A percentile compares a stretch with the other conserved stretches of the same genome.
Conservation (phyloP, 192 early-diverging fungal species). For the Phlyctochytrium planicorne region DNA sequence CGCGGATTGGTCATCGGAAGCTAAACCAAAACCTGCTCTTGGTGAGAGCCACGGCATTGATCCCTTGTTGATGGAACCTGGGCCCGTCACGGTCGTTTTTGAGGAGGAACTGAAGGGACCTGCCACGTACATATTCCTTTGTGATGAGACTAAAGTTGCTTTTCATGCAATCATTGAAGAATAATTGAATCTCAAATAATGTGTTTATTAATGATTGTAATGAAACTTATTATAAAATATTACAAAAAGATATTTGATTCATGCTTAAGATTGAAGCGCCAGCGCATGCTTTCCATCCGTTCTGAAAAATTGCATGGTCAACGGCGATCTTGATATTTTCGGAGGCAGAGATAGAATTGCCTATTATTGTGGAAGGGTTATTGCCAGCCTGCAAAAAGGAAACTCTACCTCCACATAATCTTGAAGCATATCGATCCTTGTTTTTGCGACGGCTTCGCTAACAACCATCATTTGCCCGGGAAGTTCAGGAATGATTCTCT, state of each 20-base stretch:
- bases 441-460: conserved; percentile 48
- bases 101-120: conserved; percentile 21
- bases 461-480: conserved; percentile 64
- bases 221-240: neutral
- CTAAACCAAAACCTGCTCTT: neutral
- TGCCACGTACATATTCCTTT: conserved; percentile 22
- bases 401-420: conserved; percentile 44
- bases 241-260: neutral
- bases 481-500: conserved; percentile 52
- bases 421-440: conserved; percentile 41
- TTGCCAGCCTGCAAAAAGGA: neutral
- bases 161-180: conserved; percentile 17
- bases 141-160: conserved; percentile 28
- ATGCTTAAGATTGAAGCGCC: neutral
- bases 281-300: conserved; percentile 40
- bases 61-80: conserved; percentile 8
- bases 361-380: conserved; percentile 19
- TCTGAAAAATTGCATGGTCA: conserved; percentile 50
- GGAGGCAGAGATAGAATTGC: conserved; percentile 44
- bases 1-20: neutral
- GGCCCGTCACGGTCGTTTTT: conserved; percentile 20
- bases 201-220: no score
- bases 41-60: neutral
- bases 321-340: conserved; percentile 49
- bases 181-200: no score